phyloP scores from a whole-genome alignment of 306 rosid species.

The Prunus armeniaca region DNA sequence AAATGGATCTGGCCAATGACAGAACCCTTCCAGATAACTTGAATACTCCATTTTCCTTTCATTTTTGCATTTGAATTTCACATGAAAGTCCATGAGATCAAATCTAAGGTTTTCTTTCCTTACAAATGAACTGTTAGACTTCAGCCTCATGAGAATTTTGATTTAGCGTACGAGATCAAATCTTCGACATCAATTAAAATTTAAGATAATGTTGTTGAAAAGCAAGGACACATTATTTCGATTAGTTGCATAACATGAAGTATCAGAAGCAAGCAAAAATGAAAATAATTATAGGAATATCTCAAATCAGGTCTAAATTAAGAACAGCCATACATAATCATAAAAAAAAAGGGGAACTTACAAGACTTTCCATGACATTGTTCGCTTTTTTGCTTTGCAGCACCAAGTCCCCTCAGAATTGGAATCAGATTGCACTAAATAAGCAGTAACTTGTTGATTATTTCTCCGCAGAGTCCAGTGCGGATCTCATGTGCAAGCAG shows the following conservation, averaged over 20 bases:
- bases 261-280: background rate
- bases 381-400: background rate
- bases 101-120: background rate
- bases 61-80: background rate
- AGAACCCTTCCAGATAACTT: background rate
- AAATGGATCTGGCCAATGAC: background rate
- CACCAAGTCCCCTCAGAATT: background rate
- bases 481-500: too few relatives aligned
- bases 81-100: background rate
- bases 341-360: background rate
- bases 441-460: background rate
- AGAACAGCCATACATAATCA: background rate
- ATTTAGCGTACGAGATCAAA: background rate
- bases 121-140: background rate
- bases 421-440: too few relatives aligned
- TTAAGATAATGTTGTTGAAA: too few relatives aligned
- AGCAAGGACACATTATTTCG: too few relatives aligned
- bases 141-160: background rate
- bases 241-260: too few relatives aligned
- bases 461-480: background rate
- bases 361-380: background rate
- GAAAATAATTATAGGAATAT: background rate
- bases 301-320: background rate
- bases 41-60: background rate
- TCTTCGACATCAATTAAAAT: too few relatives aligned